Evolutionary conservation across 495 filamentous ascomycete species (phyloP).

Genomic region (Tuber calosporum): DNA sequence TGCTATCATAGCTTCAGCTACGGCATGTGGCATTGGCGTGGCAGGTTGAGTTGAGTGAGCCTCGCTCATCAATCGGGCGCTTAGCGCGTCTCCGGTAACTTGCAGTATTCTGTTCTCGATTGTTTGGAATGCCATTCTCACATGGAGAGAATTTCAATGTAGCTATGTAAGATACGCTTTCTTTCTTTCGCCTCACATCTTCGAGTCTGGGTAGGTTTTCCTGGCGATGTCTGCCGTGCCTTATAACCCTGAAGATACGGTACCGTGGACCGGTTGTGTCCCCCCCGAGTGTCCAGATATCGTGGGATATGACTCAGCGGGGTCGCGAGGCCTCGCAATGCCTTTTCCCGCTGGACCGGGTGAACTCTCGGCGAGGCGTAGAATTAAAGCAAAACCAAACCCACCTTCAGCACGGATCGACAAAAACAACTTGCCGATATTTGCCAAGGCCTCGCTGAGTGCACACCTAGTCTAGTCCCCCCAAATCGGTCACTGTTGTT

Average conservation of each 20-base stretch:
- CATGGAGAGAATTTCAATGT: background rate
- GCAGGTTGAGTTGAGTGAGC: too few relatives aligned
- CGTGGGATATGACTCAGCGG: background rate
- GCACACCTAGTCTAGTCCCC: background rate
- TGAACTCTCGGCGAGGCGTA: too few relatives aligned
- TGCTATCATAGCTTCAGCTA: background rate
- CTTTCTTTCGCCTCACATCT: background rate
- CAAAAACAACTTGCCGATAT: too few relatives aligned
- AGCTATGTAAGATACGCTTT: too few relatives aligned
- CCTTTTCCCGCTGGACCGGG: background rate
- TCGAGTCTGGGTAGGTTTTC: background rate
- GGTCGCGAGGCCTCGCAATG: background rate
- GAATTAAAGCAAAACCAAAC: too few relatives aligned
- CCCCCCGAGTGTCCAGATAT: background rate
- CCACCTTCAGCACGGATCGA: too few relatives aligned
- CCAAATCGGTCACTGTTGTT: background rate
- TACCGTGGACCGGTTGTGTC: background rate
- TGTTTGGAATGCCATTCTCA: background rate
- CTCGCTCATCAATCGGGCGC: background rate
- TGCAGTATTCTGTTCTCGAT: background rate
- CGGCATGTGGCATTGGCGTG: background rate
- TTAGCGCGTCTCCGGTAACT: background rate
- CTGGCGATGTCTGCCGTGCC: background rate
- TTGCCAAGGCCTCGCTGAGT: too few relatives aligned
- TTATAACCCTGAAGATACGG: background rate